A percentile compares a stretch with the other conserved stretches of the same genome.
Evolutionary conservation across 78 protist genomes (phyloP).

Genomic region (Pirum gemmata): DNA sequence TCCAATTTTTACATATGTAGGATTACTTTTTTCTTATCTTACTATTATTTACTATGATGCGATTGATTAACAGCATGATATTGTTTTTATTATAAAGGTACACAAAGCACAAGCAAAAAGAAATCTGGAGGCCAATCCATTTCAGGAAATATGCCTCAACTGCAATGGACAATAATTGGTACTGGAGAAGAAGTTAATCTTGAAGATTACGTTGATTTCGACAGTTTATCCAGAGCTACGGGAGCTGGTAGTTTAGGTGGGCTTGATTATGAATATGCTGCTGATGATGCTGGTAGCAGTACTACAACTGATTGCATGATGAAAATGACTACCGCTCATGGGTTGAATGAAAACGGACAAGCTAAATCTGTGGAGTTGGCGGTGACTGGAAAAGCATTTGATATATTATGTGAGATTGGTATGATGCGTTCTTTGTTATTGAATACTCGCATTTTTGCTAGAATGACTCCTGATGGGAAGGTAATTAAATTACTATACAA

Average conservation of each 20-base stretch:
- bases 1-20: too few species aligned
- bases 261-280: background rate
- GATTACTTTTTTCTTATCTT: too few species aligned
- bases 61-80: too few species aligned
- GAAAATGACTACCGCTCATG: background rate
- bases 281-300: background rate
- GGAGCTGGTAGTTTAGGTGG: background rate
- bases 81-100: too few species aligned
- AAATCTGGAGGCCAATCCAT: too few species aligned
- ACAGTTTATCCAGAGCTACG: too few species aligned
- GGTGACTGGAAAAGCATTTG: slow-evolving; percentile 48
- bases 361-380: slow-evolving; percentile 40
- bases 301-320: slow-evolving; percentile 14
- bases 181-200: background rate
- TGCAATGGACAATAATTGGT: background rate
- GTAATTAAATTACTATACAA: too few species aligned
- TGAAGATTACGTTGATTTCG: background rate
- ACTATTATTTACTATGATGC: too few species aligned
- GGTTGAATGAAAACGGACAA: background rate
- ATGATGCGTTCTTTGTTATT: background rate
- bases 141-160: too few species aligned
- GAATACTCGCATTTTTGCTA: slow-evolving; percentile 31
- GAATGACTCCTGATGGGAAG: slow-evolving; percentile 8
- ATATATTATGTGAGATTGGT: background rate
- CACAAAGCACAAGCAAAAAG: too few species aligned